Percentiles rank a stretch among this genome's conserved stretches.
Evolutionary conservation across 75 land plant genomes (phyloP).

Genomic region (Selaginella tamariscina): DNA sequence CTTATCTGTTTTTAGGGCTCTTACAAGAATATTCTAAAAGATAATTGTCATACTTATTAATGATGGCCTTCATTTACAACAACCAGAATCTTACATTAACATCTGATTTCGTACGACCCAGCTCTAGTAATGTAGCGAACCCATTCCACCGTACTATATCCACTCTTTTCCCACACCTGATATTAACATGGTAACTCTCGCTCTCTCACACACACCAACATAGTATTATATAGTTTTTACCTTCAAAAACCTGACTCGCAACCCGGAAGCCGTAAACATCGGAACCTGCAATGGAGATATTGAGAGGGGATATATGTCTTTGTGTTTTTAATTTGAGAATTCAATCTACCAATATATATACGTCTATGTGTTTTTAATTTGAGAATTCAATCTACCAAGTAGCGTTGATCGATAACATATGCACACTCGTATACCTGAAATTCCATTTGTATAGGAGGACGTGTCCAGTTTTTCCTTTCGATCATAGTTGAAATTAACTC

Average conservation of each 20-base stretch:
- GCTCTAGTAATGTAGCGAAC: conserved; percentile 95
- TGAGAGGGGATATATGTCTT: neutral
- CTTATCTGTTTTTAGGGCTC: too few species aligned
- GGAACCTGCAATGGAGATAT: conserved; percentile 59
- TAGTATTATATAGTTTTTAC: conserved; percentile 21
- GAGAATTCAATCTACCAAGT: neutral
- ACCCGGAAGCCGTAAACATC: conserved; percentile 96
- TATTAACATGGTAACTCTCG: neutral
- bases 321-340: neutral
- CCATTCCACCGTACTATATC: conserved; percentile 95
- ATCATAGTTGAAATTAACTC: conserved; percentile 94
- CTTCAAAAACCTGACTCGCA: conserved; percentile 91
- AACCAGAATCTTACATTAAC: too few species aligned
- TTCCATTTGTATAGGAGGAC: conserved; percentile 99
- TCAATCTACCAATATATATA: neutral
- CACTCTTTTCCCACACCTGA: conserved; percentile 99
- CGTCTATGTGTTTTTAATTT: neutral
- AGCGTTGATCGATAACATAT: too few species aligned
- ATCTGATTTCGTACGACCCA: conserved; percentile 90
- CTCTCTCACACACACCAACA: neutral
- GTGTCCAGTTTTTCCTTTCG: conserved; percentile 89
- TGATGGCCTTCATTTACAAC: too few species aligned
- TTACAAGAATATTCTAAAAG: too few species aligned
- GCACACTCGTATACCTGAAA: conserved; percentile 97
- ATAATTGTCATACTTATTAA: too few species aligned